phyloP scores from a whole-genome alignment of 768 basidiomycete genomes.

The Tricholomella constricta region DNA sequence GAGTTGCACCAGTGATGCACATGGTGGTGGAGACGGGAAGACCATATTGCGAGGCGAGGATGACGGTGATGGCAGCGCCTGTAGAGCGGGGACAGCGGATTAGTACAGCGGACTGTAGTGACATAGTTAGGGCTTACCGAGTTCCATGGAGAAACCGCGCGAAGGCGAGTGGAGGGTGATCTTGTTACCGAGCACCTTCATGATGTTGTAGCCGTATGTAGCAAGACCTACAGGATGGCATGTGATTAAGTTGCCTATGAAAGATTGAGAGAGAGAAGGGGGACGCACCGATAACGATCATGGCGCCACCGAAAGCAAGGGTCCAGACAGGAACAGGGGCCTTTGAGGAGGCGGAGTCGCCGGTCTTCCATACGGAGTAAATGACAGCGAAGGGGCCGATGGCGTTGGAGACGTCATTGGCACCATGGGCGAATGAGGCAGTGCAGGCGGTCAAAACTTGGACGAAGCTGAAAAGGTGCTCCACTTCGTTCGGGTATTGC shows the following conservation, averaged over 20 bases:
- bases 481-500: constrained; percentile 30
- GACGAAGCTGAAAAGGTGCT: constrained; percentile 32
- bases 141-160: constrained; percentile 30
- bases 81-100: not conserved
- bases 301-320: constrained; percentile 26
- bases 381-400: constrained; percentile 33
- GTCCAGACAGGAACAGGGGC: constrained; percentile 26
- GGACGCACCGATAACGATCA: constrained; percentile 26
- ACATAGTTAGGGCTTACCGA: constrained; percentile 9
- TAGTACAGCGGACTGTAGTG: not conserved
- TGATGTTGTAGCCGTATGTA: constrained; percentile 30
- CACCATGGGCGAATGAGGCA: constrained; percentile 31
- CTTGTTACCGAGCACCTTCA: constrained; percentile 31
- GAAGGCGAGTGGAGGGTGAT: constrained; percentile 32
- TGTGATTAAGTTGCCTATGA: no score
- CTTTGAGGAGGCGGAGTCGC: constrained; percentile 15
- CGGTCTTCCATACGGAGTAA: constrained; percentile 26
- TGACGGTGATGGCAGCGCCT: constrained; percentile 28
- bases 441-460: constrained; percentile 33
- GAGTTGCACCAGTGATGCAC: constrained; percentile 30
- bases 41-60: constrained; percentile 31
- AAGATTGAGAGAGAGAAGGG: not conserved
- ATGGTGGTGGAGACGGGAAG: constrained; percentile 30
- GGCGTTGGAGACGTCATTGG: constrained; percentile 31
- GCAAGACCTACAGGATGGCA: constrained; percentile 2